A percentile compares a stretch with the other conserved stretches of the same genome.
Evolutionary conservation across 495 filamentous ascomycete genomes (phyloP).

Genomic region (Poronia punctata): DNA sequence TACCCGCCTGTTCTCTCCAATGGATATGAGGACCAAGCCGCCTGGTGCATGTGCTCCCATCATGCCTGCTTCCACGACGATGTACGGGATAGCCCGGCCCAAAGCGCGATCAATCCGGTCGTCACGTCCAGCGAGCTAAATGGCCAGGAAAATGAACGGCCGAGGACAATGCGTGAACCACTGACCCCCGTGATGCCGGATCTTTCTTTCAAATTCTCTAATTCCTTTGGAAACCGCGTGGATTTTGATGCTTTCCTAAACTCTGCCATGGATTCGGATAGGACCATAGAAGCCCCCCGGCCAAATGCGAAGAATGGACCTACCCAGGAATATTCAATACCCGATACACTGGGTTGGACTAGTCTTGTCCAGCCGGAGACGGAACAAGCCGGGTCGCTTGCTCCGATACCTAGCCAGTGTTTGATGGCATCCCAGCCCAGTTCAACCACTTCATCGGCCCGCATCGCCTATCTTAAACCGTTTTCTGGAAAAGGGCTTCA

Average conservation of each 20-base stretch:
- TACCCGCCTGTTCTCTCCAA: conserved; percentile 19
- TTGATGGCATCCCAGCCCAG: conserved; percentile 40
- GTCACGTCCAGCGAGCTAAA: conserved; percentile 13
- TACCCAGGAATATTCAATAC: conserved; percentile 31
- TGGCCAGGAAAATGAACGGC: conserved; percentile 42
- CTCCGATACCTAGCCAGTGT: conserved; percentile 47
- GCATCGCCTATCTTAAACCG: conserved; percentile 37
- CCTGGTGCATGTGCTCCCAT: conserved; percentile 62
- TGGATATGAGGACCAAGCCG: conserved; percentile 29
- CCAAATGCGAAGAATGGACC: conserved; percentile 16
- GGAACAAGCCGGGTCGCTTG: conserved; percentile 25
- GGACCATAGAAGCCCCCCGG: conserved; percentile 14
- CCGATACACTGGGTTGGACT: conserved; percentile 46
- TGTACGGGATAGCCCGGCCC: conserved; percentile 22
- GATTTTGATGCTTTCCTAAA: conserved; percentile 32
- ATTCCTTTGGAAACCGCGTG: conserved; percentile 23
- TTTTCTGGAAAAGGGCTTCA: conserved; percentile 42
- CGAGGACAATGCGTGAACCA: conserved; percentile 32
- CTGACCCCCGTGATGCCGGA: conserved; percentile 38
- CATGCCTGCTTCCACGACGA: conserved; percentile 66
- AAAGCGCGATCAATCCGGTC: conserved; percentile 11
- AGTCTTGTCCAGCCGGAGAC: conserved; percentile 34
- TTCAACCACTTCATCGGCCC: conserved; percentile 40
- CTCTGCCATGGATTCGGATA: too few species aligned
- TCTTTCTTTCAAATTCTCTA: conserved; percentile 26